phyloP scores from a whole-genome alignment of 306 rosid genomes.

The Cicer yamashitae region DNA sequence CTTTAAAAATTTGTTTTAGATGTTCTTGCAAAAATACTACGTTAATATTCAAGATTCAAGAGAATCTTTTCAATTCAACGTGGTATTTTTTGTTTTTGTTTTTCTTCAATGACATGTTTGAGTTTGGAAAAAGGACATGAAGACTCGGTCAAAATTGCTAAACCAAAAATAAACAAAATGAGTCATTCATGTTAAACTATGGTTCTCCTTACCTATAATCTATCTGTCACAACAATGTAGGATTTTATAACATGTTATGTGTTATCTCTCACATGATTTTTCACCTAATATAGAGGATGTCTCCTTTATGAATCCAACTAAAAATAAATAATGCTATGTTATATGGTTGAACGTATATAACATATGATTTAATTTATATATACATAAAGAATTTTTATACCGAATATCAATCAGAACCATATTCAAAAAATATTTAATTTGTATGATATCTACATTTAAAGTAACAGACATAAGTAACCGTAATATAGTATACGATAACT shows the following conservation, averaged over 20 bases:
- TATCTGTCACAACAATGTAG: slow-evolving; percentile 23
- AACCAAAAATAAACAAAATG: slow-evolving; percentile 42
- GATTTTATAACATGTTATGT: background rate
- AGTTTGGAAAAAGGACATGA: slow-evolving; percentile 39
- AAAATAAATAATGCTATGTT: slow-evolving; percentile 7
- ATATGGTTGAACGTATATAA: background rate
- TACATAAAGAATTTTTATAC: too few relatives aligned
- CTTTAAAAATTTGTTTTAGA: background rate
- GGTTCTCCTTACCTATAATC: slow-evolving; percentile 28
- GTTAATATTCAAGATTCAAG: slow-evolving; percentile 46
- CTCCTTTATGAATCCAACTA: slow-evolving; percentile 26
- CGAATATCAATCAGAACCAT: too few relatives aligned
- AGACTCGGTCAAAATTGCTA: slow-evolving; percentile 59
- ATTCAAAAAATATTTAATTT: too few relatives aligned
- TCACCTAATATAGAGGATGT: slow-evolving; percentile 35
- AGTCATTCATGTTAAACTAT: slow-evolving; percentile 43
- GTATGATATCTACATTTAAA: too few relatives aligned
- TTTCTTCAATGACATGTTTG: slow-evolving; percentile 40
- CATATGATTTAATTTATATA: too few relatives aligned
- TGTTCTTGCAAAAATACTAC: slow-evolving; percentile 55
- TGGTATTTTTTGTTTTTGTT: slow-evolving; percentile 51
- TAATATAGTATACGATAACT: too few relatives aligned
- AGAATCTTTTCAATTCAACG: slow-evolving; percentile 38
- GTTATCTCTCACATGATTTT: slow-evolving; percentile 1
- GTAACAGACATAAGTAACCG: too few relatives aligned